Evolutionary conservation across 2,329 filamentous ascomycete genomes (phyloP).

Genomic region (Lithohypha guttulata): DNA sequence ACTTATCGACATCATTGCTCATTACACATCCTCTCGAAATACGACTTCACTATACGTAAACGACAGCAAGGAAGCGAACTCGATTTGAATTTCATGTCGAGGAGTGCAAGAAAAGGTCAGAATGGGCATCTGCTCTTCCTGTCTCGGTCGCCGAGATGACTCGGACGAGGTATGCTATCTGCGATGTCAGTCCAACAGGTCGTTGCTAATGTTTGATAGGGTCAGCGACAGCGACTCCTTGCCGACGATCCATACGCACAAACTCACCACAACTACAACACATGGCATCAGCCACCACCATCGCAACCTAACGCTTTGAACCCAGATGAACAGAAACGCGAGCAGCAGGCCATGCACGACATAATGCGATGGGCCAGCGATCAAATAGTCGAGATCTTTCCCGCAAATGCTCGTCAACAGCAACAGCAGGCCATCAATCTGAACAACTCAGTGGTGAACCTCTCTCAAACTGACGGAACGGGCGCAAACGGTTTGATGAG

Average conservation of each 20-base stretch:
- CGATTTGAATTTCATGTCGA: no score
- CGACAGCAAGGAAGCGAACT: no score
- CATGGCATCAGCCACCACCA: conserved; percentile 15
- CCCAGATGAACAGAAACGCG: conserved; percentile 19
- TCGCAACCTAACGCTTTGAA: conserved; percentile 14
- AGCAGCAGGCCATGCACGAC: conserved; percentile 20
- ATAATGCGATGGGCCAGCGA: conserved; percentile 22
- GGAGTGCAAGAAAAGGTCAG: neutral
- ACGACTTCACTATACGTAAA: no score
- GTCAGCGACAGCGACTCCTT: conserved; percentile 20
- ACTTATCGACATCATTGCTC: no score
- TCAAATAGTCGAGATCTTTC: conserved; percentile 23
- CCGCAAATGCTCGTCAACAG: conserved; percentile 11
- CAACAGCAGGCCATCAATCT: conserved; percentile 12
- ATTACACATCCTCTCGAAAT: no score
- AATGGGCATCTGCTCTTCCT: conserved; percentile 23
- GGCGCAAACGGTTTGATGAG: conserved; percentile 1
- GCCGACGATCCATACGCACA: conserved; percentile 17
- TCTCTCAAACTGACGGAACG: neutral
- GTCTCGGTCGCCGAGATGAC: conserved; percentile 16
- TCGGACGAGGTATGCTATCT: conserved; percentile 14
- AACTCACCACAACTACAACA: conserved; percentile 17
- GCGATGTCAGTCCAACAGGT: neutral
- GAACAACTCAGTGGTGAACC: conserved; percentile 6
- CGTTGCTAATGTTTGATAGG: conserved; percentile 9